Conservation (phyloP, 106 monocot species). For the Ottelia alismoides region DNA sequence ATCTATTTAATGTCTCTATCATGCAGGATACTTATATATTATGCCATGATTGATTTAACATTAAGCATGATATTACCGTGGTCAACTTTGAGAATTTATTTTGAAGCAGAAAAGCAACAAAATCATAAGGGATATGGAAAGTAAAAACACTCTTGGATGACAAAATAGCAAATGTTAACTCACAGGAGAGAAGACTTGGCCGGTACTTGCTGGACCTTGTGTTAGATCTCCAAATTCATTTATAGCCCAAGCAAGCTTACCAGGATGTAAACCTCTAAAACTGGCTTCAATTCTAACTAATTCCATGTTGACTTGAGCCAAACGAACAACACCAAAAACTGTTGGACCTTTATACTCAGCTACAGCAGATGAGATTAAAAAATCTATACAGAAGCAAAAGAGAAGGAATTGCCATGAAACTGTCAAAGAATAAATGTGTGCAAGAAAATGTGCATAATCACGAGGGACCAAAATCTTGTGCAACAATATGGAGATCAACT, state of each 20-base stretch:
- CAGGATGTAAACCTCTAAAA: constrained; percentile 74
- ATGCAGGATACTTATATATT: no score
- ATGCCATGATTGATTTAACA: no score
- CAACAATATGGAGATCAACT: no score
- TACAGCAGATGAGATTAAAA: constrained; percentile 77
- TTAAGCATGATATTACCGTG: no score
- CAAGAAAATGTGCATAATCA: background rate
- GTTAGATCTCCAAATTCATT: constrained; percentile 93
- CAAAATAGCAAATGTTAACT: constrained; percentile 1
- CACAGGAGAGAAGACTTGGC: constrained; percentile 43
- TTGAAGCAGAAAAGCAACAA: no score
- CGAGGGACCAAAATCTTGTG: background rate
- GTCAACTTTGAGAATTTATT: no score
- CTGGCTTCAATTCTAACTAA: constrained; percentile 80
- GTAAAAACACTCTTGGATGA: no score
- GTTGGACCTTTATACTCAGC: constrained; percentile 90
- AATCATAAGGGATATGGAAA: no score
- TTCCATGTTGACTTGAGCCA: constrained; percentile 87
- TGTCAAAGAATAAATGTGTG: background rate
- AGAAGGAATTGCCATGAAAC: background rate
- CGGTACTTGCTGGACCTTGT: constrained; percentile 61
- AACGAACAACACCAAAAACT: constrained; percentile 74
- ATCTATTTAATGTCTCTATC: no score
- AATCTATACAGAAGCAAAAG: constrained; percentile 22
- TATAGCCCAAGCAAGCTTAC: constrained; percentile 79